A percentile compares a stretch with the other conserved stretches of the same genome.
These are phyloP conservation scores for Phenoliferia sp. DNA, from an alignment of 1,284 basidiomycete genomes.

Conservation along the genomic window DNA sequence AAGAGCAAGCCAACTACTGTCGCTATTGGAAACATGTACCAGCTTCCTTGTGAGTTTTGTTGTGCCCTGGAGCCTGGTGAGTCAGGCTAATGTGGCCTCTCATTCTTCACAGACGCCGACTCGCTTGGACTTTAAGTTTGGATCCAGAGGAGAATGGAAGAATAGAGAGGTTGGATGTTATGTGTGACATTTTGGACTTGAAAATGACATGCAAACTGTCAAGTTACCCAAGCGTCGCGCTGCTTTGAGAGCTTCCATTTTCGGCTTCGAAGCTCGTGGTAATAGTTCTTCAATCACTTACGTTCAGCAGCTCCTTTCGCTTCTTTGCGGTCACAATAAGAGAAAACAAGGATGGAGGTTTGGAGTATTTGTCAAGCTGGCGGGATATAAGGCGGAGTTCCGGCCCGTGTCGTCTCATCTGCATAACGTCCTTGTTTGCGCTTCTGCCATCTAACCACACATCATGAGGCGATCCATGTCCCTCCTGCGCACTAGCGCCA, in stretches of 20 bases:
- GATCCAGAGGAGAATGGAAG: neutral
- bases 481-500: neutral
- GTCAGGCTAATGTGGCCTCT: neutral
- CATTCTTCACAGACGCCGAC: slow-evolving; percentile 23
- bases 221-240: no score
- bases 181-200: neutral
- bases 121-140: slow-evolving; percentile 24
- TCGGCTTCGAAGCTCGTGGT: no score
- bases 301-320: neutral
- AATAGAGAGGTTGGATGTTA: slow-evolving; percentile 1
- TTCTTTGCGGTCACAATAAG: neutral
- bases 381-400: no score
- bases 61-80: no score
- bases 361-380: no score
- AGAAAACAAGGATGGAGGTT: neutral
- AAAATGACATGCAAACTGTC: neutral
- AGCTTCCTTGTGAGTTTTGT: slow-evolving; percentile 55
- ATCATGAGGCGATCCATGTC: neutral
- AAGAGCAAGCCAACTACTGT: slow-evolving; percentile 77
- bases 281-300: no score
- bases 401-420: no score
- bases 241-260: no score
- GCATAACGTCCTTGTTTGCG: neutral
- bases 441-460: neutral
- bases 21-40: slow-evolving; percentile 67